Evolutionary conservation across 805 yeast species (phyloP).

Genomic region (Lipomyces spencermartinsiae): DNA sequence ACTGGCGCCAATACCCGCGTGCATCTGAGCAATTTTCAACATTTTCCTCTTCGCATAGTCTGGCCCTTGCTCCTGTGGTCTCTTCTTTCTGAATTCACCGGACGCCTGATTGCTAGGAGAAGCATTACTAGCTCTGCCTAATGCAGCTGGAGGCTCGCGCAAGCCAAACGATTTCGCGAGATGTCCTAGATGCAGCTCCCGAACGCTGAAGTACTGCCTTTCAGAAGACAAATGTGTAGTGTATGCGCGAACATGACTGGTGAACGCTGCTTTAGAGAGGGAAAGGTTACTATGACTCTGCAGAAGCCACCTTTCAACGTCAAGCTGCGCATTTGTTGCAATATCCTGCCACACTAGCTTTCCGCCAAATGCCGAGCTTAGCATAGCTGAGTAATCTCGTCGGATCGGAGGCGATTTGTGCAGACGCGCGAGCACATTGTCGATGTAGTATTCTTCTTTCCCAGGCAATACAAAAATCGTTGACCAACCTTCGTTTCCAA

Average conservation of each 20-base stretch:
- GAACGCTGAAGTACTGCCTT: conserved; percentile 79
- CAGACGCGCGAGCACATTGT: conserved; percentile 59
- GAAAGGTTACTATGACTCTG: conserved; percentile 65
- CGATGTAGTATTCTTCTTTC: conserved; percentile 78
- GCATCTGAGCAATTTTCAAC: conserved; percentile 75
- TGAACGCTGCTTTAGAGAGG: conserved; percentile 79
- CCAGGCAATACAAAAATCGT: conserved; percentile 85
- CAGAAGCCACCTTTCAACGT: conserved; percentile 85
- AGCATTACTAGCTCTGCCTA: conserved; percentile 58
- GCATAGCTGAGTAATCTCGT: conserved; percentile 51
- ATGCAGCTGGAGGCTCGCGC: conserved; percentile 84
- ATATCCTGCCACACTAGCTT: conserved; percentile 77
- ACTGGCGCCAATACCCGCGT: conserved; percentile 64
- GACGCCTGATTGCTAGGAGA: conserved; percentile 41
- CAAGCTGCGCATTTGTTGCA: conserved; percentile 96
- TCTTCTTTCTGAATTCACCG: conserved; percentile 41
- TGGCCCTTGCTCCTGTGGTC: conserved; percentile 52
- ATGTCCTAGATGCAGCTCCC: conserved; percentile 89
- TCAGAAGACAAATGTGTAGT: conserved; percentile 90
- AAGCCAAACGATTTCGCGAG: conserved; percentile 93
- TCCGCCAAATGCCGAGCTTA: conserved; percentile 49
- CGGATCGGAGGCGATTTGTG: conserved; percentile 62
- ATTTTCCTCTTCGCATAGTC: conserved; percentile 75
- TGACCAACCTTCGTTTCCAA: conserved; percentile 86
- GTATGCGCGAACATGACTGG: conserved; percentile 91